Conservation (phyloP, 2,329 filamentous ascomycete species). For the Aureobasidium pullulans region DNA sequence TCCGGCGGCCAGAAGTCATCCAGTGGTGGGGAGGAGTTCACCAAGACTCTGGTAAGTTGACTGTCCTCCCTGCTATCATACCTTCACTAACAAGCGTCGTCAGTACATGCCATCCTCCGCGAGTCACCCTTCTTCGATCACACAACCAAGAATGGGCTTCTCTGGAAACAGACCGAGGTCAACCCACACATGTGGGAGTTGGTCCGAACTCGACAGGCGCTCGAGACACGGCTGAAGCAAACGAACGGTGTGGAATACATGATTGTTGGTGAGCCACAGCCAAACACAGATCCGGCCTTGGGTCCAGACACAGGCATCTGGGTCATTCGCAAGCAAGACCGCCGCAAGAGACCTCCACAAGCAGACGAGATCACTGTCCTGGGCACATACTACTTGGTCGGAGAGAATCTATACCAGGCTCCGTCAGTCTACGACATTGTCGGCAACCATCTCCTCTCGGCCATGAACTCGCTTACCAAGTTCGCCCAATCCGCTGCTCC, state of each 20-base stretch:
- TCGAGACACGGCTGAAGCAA: constrained; percentile 48
- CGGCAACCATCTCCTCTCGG: constrained; percentile 43
- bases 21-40: constrained; percentile 16
- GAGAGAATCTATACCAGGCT: constrained; percentile 54
- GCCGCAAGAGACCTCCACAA: constrained; percentile 35
- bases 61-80: neutral
- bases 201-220: constrained; percentile 47
- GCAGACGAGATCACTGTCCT: constrained; percentile 47
- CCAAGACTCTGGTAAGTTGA: constrained; percentile 13
- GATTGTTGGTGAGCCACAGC: constrained; percentile 50
- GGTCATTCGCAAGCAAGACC: constrained; percentile 51
- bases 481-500: constrained; percentile 47
- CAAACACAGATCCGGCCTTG: constrained; percentile 28
- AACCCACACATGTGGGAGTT: constrained; percentile 43
- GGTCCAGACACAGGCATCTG: constrained; percentile 42
- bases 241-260: constrained; percentile 54
- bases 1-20: constrained; percentile 13
- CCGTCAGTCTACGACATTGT: constrained; percentile 54
- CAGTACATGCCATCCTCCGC: constrained; percentile 53
- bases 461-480: constrained; percentile 49
- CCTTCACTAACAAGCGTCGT: neutral
- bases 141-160: constrained; percentile 52
- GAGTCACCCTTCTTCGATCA: constrained; percentile 57
- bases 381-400: constrained; percentile 55
- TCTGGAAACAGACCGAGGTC: constrained; percentile 44